These are phyloP conservation scores for Talaromyces trachyspermus DNA, from an alignment of 495 filamentous ascomycete genomes.

Conservation along the genomic window DNA sequence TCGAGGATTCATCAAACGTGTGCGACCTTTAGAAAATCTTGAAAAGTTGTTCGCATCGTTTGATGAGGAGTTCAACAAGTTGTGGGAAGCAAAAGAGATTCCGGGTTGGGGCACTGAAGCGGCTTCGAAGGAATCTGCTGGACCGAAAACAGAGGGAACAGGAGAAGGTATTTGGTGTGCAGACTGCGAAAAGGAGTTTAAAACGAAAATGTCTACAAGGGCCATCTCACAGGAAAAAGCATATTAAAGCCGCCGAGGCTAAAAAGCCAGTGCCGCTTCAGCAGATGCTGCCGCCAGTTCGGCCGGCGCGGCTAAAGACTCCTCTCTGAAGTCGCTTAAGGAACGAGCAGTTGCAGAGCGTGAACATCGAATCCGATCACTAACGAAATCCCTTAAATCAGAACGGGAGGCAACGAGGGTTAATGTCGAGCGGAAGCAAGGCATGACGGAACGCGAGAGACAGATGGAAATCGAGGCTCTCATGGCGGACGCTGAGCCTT, in stretches of 20 bases:
- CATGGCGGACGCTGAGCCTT: conserved; percentile 51
- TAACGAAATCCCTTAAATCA: conserved; percentile 66
- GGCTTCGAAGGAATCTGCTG: conserved; percentile 30
- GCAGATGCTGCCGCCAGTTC: conserved; percentile 17
- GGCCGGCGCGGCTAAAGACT: conserved; percentile 9
- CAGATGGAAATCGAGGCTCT: conserved; percentile 87
- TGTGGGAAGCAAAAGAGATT: conserved; percentile 72
- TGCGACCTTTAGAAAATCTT: conserved; percentile 72
- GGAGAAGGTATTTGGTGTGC: conserved; percentile 76
- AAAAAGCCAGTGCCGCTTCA: conserved; percentile 34
- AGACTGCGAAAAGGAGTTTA: conserved; percentile 90
- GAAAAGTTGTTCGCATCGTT: conserved; percentile 67
- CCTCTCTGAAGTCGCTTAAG: conserved; percentile 55
- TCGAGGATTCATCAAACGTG: conserved; percentile 82
- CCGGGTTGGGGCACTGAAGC: conserved; percentile 68
- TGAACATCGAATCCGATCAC: conserved; percentile 72
- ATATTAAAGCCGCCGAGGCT: conserved; percentile 70
- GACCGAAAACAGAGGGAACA: conserved; percentile 47
- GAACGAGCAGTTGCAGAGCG: conserved; percentile 86
- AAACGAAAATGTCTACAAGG: conserved; percentile 92
- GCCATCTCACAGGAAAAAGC: conserved; percentile 88
- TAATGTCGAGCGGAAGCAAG: conserved; percentile 89
- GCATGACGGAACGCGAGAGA: conserved; percentile 92
- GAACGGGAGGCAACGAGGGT: conserved; percentile 79
- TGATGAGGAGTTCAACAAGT: conserved; percentile 73